These are phyloP conservation scores for Pichia deserticola DNA, from an alignment of 805 yeast species.

Conservation along the genomic window DNA sequence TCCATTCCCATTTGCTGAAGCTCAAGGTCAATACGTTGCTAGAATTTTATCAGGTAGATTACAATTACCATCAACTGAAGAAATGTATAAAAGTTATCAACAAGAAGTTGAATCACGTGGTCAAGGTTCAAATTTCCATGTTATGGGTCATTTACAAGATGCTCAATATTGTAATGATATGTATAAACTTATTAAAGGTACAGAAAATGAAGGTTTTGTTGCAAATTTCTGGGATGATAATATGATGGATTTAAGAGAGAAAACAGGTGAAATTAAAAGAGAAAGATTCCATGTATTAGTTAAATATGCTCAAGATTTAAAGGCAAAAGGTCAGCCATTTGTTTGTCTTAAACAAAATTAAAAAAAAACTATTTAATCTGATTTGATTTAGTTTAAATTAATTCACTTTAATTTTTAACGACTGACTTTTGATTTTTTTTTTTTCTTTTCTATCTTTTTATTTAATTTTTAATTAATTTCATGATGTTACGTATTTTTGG, in stretches of 20 bases:
- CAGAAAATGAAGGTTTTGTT: slow-evolving; percentile 28
- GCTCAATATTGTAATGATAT: slow-evolving; percentile 48
- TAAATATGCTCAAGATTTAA: slow-evolving; percentile 22
- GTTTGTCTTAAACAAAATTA: slow-evolving; percentile 6
- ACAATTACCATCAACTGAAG: slow-evolving; percentile 31
- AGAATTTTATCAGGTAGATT: slow-evolving; percentile 37
- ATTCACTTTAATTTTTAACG: too few relatives aligned
- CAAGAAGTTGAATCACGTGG: slow-evolving; percentile 37
- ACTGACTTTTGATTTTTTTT: too few relatives aligned
- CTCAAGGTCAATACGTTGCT: slow-evolving; percentile 39
- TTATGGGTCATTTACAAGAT: slow-evolving; percentile 49
- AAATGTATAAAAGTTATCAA: slow-evolving; percentile 29
- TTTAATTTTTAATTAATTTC: too few relatives aligned
- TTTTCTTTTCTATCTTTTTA: not conserved
- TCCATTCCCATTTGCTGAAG: slow-evolving; percentile 45
- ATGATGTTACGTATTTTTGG: too few relatives aligned
- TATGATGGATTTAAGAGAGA: slow-evolving; percentile 19
- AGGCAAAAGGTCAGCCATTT: slow-evolving; percentile 20
- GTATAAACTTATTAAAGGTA: slow-evolving; percentile 29
- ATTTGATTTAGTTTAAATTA: not conserved
- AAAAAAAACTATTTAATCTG: not conserved
- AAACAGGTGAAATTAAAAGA: slow-evolving; percentile 23
- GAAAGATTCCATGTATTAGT: slow-evolving; percentile 23
- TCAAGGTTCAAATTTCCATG: slow-evolving; percentile 42
- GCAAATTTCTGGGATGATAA: slow-evolving; percentile 27